Base-by-base conservation (phyloP, 768 basidiomycete species). In the Dendrothele bispora region DNA sequence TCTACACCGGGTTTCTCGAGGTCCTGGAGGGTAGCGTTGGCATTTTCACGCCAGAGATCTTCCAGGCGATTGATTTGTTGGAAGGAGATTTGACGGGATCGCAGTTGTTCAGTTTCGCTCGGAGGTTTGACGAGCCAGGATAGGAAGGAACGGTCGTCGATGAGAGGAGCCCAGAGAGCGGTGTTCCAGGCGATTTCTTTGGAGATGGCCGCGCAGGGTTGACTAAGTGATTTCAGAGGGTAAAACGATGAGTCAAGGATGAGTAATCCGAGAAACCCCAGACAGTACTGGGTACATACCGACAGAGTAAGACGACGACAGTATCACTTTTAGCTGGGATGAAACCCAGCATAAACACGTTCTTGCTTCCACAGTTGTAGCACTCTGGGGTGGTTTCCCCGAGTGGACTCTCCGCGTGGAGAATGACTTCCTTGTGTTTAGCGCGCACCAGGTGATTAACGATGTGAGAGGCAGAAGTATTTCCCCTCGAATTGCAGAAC, bases 151-250 rank as follows among this genome's bases (percentile, higher is more conserved):
- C 97, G 84, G 67, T 99, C 97, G 58, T 99, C 97, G 53, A 99
- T 99, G 53, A 99, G 83, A 11, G 97, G 95, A 8, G 94, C 94
- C 97, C 97, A 99, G 34, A 98, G 83, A 0, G 91, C 79, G 4
- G 95, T 89, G 59, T 99, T 98, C 97, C 97, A 99, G 2, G 92
- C 94, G 59, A 98, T 98, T 63, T 99, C 97, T 63, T 95, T 95
- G 15, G 91, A 92, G 51, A 97, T 87, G 3, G 94, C 91, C 8
- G 97, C 95, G 59, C 97, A 99, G 1, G 97, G 97, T 82, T 99
- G 97, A 28, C 95, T 95, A 58, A n/a, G 10, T 21, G 35, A n/a
- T 36, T 41, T 38, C 21, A 52, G 27, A n/a, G n/a, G n/a, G n/a
- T n/a, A n/a, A n/a, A n/a, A n/a, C n/a, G n/a, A n/a, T n/a, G n/a